Percentiles rank a stretch among this genome's conserved stretches.
Evolutionary conservation across 139 green algal genomes (phyloP).

Genomic region (Coelastrella sp.): DNA sequence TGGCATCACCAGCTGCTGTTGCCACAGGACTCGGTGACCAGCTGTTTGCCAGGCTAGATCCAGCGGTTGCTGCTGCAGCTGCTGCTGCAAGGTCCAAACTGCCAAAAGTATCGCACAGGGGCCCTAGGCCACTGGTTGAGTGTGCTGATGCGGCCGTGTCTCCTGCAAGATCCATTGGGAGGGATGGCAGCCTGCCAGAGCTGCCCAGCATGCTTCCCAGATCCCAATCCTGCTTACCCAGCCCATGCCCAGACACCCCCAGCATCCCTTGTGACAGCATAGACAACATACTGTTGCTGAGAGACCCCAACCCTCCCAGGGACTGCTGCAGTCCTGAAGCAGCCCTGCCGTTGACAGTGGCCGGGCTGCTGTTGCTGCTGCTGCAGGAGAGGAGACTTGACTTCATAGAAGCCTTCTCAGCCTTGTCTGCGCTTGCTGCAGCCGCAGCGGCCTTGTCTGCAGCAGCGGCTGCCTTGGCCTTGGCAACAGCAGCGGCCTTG

Average conservation of each 20-base stretch:
- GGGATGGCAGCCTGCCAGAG: not conserved
- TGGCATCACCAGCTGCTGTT: not conserved
- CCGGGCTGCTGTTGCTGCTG: not conserved
- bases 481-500: constrained; percentile 25
- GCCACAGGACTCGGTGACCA: not conserved
- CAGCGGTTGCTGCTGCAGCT: not conserved
- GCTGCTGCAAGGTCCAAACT: not conserved
- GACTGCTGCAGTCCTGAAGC: not conserved
- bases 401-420: not conserved
- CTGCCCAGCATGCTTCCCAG: not conserved
- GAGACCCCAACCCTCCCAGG: not conserved
- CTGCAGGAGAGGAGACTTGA: not conserved
- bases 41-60: not conserved
- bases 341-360: not conserved
- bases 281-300: not conserved
- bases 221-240: not conserved
- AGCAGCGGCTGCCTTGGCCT: constrained; percentile 11
- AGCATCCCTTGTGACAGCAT: not conserved
- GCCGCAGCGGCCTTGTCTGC: not conserved
- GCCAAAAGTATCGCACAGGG: constrained; percentile 18
- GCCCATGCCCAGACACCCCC: not conserved
- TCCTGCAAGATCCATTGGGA: not conserved
- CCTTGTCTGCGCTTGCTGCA: not conserved
- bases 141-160: constrained; percentile 2
- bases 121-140: not conserved